Evolutionary conservation across 768 basidiomycete species (phyloP).

Genomic region (Hygrocybe punicea): DNA sequence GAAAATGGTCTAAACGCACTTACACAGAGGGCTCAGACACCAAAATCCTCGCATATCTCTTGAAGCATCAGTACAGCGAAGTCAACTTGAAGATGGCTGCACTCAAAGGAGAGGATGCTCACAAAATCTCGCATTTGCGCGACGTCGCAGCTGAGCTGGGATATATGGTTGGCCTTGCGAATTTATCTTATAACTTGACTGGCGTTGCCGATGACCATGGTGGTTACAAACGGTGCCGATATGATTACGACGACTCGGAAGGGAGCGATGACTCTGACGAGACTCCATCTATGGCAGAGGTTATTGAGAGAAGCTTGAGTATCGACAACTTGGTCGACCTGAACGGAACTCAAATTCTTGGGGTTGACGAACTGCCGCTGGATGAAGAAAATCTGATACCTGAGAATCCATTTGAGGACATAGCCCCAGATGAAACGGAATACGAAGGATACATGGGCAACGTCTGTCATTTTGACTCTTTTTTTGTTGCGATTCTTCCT

Average conservation of each 20-base stretch:
- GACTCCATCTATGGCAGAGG: conserved; percentile 25
- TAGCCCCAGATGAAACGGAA: conserved; percentile 33
- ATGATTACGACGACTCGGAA: conserved; percentile 11
- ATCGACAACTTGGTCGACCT: conserved; percentile 33
- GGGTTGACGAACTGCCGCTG: conserved; percentile 16
- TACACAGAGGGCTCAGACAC: conserved; percentile 17
- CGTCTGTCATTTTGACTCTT: conserved; percentile 23
- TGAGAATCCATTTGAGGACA: conserved; percentile 33
- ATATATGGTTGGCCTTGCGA: conserved; percentile 37
- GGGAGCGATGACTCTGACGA: conserved; percentile 19
- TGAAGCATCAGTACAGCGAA: conserved; percentile 35
- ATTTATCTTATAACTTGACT: conserved; percentile 27
- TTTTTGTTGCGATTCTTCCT: background rate
- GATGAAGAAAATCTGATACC: conserved; percentile 31
- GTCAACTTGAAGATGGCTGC: conserved; percentile 20
- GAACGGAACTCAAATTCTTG: conserved; percentile 22
- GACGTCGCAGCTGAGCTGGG: conserved; percentile 32
- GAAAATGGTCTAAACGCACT: conserved; percentile 33
- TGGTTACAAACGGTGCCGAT: conserved; percentile 17
- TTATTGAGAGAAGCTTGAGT: conserved; percentile 14
- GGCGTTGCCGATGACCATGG: conserved; percentile 20
- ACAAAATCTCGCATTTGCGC: conserved; percentile 25
- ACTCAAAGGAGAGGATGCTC: conserved; percentile 21
- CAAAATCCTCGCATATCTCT: conserved; percentile 30
- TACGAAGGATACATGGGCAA: conserved; percentile 45